A percentile compares a stretch with the other conserved stretches of the same genome.
Conservation (phyloP, 129 eudicot genomes). For the Pseudognaphalium luteoalbum region DNA sequence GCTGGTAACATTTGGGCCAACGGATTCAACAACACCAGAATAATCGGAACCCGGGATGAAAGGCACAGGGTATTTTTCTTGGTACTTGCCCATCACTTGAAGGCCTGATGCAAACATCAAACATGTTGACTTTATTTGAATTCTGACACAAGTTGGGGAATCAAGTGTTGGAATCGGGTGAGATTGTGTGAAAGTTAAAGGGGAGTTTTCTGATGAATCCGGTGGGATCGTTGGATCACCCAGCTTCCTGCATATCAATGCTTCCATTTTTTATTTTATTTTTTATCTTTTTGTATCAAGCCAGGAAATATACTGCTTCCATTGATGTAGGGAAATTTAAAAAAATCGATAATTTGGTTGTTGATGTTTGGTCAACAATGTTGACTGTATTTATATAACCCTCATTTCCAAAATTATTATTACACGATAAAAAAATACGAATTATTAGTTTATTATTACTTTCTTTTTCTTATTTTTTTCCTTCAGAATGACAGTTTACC, state of each 20-base stretch:
- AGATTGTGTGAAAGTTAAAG: slow-evolving; percentile 49
- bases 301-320: no score
- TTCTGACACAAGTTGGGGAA: slow-evolving; percentile 58
- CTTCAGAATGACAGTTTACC: no score
- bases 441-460: no score
- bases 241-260: slow-evolving; percentile 64
- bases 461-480: no score
- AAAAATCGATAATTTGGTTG: no score
- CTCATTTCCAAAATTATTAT: no score
- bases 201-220: slow-evolving; percentile 41
- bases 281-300: no score
- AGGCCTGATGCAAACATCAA: slow-evolving; percentile 79
- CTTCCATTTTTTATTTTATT: slow-evolving; percentile 54
- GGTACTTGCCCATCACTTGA: slow-evolving; percentile 74
- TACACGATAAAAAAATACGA: no score
- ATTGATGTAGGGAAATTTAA: no score
- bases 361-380: no score
- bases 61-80: slow-evolving; percentile 70
- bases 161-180: slow-evolving; percentile 67
- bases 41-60: slow-evolving; percentile 82
- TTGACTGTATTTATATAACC: no score
- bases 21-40: slow-evolving; percentile 77
- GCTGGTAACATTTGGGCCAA: slow-evolving; percentile 55
- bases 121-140: slow-evolving; percentile 75
- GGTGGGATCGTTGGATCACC: slow-evolving; percentile 78